phyloP scores from a whole-genome alignment of 495 filamentous ascomycete genomes.

The Aspergillus biplanus region DNA sequence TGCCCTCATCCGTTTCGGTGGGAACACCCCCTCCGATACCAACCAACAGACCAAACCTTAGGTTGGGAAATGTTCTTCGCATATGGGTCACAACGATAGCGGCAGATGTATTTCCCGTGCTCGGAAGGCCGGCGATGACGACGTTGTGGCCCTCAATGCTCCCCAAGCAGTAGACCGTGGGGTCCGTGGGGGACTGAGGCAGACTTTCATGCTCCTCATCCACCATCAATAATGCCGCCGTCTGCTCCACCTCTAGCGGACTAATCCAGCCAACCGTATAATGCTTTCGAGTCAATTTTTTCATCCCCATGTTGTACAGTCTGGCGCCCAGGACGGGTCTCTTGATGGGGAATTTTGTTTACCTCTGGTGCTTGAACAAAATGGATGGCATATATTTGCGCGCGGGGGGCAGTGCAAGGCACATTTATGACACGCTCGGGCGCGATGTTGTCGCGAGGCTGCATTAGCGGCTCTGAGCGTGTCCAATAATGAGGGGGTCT shows the following conservation, averaged over 20 bases:
- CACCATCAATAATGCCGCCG: slow-evolving; percentile 32
- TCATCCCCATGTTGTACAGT: too few species aligned
- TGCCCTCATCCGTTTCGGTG: slow-evolving; percentile 17
- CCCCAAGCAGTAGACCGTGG: slow-evolving; percentile 39
- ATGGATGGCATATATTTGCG: too few species aligned
- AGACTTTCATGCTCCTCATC: slow-evolving; percentile 29
- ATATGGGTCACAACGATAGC: slow-evolving; percentile 29
- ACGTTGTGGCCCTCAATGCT: slow-evolving; percentile 35
- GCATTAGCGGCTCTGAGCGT: too few species aligned
- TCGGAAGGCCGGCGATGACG: slow-evolving; percentile 35
- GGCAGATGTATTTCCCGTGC: slow-evolving; percentile 31
- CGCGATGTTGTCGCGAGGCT: too few species aligned
- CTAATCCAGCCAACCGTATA: slow-evolving; percentile 42
- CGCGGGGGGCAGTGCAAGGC: too few species aligned
- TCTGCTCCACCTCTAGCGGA: slow-evolving; percentile 33
- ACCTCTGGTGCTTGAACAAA: too few species aligned
- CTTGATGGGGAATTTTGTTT: too few species aligned
- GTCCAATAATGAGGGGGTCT: too few species aligned
- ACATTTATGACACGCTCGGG: too few species aligned
- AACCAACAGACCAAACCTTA: slow-evolving; percentile 35
- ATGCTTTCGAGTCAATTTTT: slow-evolving; percentile 13
- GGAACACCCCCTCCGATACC: slow-evolving; percentile 43
- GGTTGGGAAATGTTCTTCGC: slow-evolving; percentile 23
- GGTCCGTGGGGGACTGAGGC: slow-evolving; percentile 20
- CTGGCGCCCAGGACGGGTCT: too few species aligned